A percentile compares a stretch with the other conserved stretches of the same genome.
phyloP scores from a whole-genome alignment of 2,329 filamentous ascomycete genomes.

The Apiospora koreana region DNA sequence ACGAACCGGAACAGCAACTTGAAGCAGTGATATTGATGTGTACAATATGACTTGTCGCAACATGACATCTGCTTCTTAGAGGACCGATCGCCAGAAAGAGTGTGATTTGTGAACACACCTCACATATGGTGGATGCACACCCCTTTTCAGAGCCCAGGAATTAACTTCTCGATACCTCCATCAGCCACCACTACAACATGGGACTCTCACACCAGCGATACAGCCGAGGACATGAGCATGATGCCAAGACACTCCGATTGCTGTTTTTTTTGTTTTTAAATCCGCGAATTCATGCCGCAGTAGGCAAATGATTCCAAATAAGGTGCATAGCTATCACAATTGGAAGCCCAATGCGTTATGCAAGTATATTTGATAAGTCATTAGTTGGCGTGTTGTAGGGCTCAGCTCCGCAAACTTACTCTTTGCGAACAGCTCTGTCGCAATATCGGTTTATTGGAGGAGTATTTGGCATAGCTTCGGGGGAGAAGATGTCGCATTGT shows the following conservation, averaged over 20 bases:
- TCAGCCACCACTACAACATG: neutral
- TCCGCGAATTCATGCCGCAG: too few species aligned
- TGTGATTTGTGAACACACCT: neutral
- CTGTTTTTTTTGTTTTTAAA: neutral
- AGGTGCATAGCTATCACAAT: neutral
- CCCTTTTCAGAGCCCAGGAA: slow-evolving; percentile 49
- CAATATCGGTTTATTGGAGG: neutral
- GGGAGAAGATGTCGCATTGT: neutral
- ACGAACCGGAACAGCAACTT: neutral
- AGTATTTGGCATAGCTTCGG: neutral
- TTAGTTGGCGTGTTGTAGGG: neutral
- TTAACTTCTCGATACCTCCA: neutral
- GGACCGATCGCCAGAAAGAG: slow-evolving; percentile 21
- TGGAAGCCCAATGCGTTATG: neutral
- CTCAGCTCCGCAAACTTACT: neutral
- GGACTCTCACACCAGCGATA: neutral
- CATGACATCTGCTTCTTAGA: slow-evolving; percentile 42
- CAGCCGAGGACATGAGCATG: too few species aligned
- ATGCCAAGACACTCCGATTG: neutral
- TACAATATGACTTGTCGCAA: slow-evolving; percentile 51
- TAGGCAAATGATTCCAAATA: too few species aligned
- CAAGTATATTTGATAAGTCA: neutral
- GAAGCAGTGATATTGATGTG: slow-evolving; percentile 23
- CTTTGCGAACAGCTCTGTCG: neutral
- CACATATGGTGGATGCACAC: slow-evolving; percentile 19